Evolutionary conservation across 1,284 basidiomycete genomes (phyloP).

Genomic region (Malassezia furfur): DNA sequence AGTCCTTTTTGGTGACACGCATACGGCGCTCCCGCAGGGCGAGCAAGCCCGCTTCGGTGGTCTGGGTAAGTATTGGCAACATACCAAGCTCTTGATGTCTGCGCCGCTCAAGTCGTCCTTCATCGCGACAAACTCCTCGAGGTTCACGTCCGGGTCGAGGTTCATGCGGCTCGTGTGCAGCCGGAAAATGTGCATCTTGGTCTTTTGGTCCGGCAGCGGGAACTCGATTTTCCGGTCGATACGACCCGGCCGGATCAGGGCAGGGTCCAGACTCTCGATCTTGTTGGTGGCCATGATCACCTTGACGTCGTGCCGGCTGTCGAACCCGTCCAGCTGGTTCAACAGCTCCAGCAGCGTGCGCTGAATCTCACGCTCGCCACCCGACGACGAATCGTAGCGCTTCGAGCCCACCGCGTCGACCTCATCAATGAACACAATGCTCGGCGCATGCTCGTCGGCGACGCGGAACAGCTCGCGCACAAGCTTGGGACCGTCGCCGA

Average conservation of each 20-base stretch:
- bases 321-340: constrained; percentile 89
- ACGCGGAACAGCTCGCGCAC: constrained; percentile 52
- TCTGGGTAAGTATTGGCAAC: background rate
- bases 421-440: constrained; percentile 52
- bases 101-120: constrained; percentile 96
- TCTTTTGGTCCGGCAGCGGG: constrained; percentile 45
- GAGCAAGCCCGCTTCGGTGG: constrained; percentile 85
- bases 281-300: constrained; percentile 75
- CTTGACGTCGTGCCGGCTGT: constrained; percentile 96
- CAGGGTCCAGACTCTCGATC: constrained; percentile 91
- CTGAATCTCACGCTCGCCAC: constrained; percentile 51
- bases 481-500: constrained; percentile 68
- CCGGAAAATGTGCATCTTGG: constrained; percentile 75
- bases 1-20: constrained; percentile 73
- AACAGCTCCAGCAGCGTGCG: constrained; percentile 50
- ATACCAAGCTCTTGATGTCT: constrained; percentile 82
- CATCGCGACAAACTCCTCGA: constrained; percentile 89
- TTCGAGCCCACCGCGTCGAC: constrained; percentile 52
- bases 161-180: constrained; percentile 96
- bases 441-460: constrained; percentile 51
- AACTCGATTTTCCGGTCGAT: constrained; percentile 87
- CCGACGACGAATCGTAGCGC: constrained; percentile 51
- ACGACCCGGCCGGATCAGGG: constrained; percentile 94
- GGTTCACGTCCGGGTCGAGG: constrained; percentile 77
- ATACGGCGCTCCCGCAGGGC: constrained; percentile 90